phyloP scores from a whole-genome alignment of 2,329 filamentous ascomycete genomes.

The Lasiodiplodia gonubiensis region DNA sequence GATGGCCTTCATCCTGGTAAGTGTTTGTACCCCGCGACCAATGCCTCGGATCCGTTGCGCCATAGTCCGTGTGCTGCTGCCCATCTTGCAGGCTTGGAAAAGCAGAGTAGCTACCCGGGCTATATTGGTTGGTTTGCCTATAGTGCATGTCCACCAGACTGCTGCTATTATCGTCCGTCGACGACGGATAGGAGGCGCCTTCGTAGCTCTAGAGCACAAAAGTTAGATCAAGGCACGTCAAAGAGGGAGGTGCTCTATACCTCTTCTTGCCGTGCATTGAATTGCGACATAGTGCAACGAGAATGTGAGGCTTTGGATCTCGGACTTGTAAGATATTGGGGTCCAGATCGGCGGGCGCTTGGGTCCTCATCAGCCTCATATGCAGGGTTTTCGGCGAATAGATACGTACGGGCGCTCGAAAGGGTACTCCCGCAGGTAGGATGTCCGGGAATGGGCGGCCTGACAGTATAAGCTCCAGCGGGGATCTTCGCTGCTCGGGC shows the following conservation, averaged over 20 bases:
- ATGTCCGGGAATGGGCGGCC: neutral
- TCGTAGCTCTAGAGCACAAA: neutral
- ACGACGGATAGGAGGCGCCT: too few species aligned
- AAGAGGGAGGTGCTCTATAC: neutral
- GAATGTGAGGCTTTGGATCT: neutral
- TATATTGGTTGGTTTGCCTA: neutral
- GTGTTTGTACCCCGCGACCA: neutral
- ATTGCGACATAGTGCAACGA: neutral
- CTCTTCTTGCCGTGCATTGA: neutral
- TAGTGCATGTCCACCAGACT: neutral
- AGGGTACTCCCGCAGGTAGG: neutral
- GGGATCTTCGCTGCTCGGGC: neutral
- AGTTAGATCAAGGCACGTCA: slow-evolving; percentile 1
- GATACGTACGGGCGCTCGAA: neutral
- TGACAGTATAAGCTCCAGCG: neutral
- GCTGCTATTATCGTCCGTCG: neutral
- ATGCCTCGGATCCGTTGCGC: neutral
- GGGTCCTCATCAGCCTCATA: neutral
- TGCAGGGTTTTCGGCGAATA: neutral
- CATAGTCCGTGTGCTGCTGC: neutral
- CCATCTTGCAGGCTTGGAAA: neutral
- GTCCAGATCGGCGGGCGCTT: neutral
- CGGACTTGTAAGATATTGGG: too few species aligned
- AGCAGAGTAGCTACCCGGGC: neutral
- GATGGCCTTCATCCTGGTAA: neutral